Evolutionary conservation across 345 rosid species (phyloP), one percentile per base, ranked within the genome.

Genomic region (Sisymbrium irio): DNA sequence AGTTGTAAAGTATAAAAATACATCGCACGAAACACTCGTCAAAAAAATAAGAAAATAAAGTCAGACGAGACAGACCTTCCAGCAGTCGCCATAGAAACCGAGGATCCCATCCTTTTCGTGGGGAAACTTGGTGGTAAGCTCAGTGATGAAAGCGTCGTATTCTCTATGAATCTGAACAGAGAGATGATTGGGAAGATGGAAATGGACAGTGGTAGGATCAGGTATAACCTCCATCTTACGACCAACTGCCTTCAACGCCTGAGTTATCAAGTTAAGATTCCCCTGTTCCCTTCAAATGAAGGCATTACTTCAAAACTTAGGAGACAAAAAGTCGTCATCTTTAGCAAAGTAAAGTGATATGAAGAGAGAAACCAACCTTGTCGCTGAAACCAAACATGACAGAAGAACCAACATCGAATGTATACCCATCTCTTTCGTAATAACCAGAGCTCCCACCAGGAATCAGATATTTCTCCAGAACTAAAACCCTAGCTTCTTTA

Each of bases 391-490:
- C 96, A 53, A 93, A 91, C 97, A 94, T 93, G 13, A 95, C 97
- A 65, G 99, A 95, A 53, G 97, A 95, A 1, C 97, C 96, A 71
- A 90, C 97, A 83, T 95, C 99, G 78, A 95, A 95, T 49, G 92
- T 95, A 62, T 80, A 90, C 2, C 96, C 97, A 82, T 90, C 96
- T 77, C 90, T 85, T 77, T 87, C 77, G 36, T 88, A 95, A 78
- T 79, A 86, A 20, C 99, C 97, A 66, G 97, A 95, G 75, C 99
- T 95, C n/a, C 97, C 96, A 30, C 97, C 97, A 51, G 97, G 97
- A 81, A 95, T 95, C 82, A 88, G 85, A 80, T 95, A 95, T 83
- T 91, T 91, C 88, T 91, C 97, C 60, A 89, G 69, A 37, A 87
- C 93, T 73, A 95, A 72, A 78, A 95, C 93, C 85, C 67, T 85